These are phyloP conservation scores for Sporopachydermia quercuum DNA, from an alignment of 805 yeast species.

Conservation along the genomic window DNA sequence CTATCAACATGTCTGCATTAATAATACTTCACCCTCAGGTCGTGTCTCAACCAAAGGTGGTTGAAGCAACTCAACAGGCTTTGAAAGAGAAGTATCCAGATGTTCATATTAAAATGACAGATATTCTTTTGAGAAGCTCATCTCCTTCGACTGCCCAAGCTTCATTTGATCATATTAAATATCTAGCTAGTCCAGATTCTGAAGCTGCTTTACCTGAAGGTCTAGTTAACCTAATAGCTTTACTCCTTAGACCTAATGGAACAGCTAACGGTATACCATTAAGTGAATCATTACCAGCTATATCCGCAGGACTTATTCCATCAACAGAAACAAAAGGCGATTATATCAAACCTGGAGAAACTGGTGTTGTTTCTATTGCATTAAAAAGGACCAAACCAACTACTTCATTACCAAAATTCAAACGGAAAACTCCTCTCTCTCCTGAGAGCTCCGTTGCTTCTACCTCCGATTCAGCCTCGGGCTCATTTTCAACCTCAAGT, in stretches of 20 bases:
- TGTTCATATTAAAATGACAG: neutral
- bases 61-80: neutral
- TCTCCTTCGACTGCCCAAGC: neutral
- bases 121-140: neutral
- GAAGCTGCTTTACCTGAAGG: neutral
- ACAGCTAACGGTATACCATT: neutral
- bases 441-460: no score
- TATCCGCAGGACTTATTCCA: neutral
- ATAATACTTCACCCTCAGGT: neutral
- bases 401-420: neutral
- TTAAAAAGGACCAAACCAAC: neutral
- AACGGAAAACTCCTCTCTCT: slow-evolving; percentile 1
- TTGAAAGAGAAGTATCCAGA: neutral
- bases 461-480: no score
- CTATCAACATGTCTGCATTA: neutral
- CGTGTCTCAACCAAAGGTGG: neutral
- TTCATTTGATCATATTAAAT: neutral
- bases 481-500: no score
- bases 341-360: neutral
- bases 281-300: neutral
- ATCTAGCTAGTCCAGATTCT: neutral
- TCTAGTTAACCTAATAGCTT: neutral
- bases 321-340: neutral
- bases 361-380: neutral
- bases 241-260: neutral